Evolutionary conservation across 768 basidiomycete species (phyloP).

Genomic region (Sporobolomyces roseus): DNA sequence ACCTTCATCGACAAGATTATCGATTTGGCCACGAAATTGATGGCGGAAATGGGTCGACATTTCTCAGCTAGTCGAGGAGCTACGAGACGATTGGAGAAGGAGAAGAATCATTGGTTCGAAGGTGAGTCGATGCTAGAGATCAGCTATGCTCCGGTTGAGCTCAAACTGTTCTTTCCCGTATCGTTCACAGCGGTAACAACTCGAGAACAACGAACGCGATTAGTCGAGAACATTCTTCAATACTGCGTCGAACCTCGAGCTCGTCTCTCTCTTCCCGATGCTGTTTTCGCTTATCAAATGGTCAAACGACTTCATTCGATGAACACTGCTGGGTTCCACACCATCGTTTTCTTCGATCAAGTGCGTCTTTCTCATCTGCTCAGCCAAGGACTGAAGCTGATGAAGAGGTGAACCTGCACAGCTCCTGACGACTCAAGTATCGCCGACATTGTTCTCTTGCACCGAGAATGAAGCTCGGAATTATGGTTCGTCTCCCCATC

Average conservation of each 20-base stretch:
- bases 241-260: constrained; percentile 90
- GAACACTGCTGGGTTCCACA: constrained; percentile 85
- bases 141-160: too few relatives aligned
- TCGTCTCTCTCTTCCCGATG: constrained; percentile 92
- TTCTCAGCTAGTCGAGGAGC: constrained; percentile 48
- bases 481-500: constrained; percentile 61
- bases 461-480: constrained; percentile 95
- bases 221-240: constrained; percentile 61
- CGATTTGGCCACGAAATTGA: constrained; percentile 22
- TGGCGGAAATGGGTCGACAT: constrained; percentile 27
- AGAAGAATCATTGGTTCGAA: constrained; percentile 34
- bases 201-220: constrained; percentile 54
- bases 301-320: constrained; percentile 79
- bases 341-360: constrained; percentile 76
- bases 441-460: constrained; percentile 80
- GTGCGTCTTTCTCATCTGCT: constrained; percentile 51
- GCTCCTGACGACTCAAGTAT: constrained; percentile 79
- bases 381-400: too few relatives aligned
- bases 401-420: constrained; percentile 50
- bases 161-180: too few relatives aligned
- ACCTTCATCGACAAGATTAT: constrained; percentile 20
- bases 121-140: constrained; percentile 39
- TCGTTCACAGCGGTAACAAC: not conserved
- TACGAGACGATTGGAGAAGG: constrained; percentile 42
- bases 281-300: constrained; percentile 86